These are phyloP conservation scores for Dichotomocladium elegans DNA, from an alignment of 371 early-diverging fungal species.

Conservation along the genomic window DNA sequence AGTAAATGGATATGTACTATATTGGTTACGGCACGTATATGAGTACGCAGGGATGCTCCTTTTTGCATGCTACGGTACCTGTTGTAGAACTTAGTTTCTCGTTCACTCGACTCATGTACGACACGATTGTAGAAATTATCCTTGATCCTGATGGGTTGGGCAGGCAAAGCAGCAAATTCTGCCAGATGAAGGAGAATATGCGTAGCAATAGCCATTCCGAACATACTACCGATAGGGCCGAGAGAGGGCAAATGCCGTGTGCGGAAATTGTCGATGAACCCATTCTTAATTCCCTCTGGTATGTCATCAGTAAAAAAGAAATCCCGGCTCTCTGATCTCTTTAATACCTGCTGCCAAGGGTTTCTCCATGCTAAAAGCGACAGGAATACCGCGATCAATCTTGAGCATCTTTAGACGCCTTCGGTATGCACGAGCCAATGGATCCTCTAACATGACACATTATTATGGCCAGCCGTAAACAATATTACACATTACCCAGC, in stretches of 20 bases:
- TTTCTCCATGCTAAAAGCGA: slow-evolving; percentile 91
- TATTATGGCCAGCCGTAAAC: not conserved
- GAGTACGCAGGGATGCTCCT: too few species aligned
- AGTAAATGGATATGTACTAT: slow-evolving; percentile 34
- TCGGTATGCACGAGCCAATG: slow-evolving; percentile 83
- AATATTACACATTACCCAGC: not conserved
- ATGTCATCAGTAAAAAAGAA: too few species aligned
- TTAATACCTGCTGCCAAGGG: slow-evolving; percentile 39
- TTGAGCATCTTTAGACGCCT: slow-evolving; percentile 66
- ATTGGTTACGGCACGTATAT: too few species aligned
- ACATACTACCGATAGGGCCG: slow-evolving; percentile 86
- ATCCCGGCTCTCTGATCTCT: too few species aligned
- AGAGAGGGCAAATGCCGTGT: slow-evolving; percentile 75
- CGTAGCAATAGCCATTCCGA: slow-evolving; percentile 88
- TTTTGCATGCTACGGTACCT: not conserved
- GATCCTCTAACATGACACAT: slow-evolving; percentile 68
- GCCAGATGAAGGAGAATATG: slow-evolving; percentile 78
- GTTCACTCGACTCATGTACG: slow-evolving; percentile 67
- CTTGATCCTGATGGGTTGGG: slow-evolving; percentile 72
- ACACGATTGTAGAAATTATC: slow-evolving; percentile 69
- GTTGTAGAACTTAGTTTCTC: slow-evolving; percentile 52
- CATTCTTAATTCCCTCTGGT: too few species aligned
- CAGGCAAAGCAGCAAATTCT: slow-evolving; percentile 63
- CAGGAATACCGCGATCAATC: slow-evolving; percentile 73
- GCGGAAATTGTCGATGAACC: slow-evolving; percentile 58